Conservation (phyloP, 2,329 filamentous ascomycete genomes). For the Trichocomaceae sp. region DNA sequence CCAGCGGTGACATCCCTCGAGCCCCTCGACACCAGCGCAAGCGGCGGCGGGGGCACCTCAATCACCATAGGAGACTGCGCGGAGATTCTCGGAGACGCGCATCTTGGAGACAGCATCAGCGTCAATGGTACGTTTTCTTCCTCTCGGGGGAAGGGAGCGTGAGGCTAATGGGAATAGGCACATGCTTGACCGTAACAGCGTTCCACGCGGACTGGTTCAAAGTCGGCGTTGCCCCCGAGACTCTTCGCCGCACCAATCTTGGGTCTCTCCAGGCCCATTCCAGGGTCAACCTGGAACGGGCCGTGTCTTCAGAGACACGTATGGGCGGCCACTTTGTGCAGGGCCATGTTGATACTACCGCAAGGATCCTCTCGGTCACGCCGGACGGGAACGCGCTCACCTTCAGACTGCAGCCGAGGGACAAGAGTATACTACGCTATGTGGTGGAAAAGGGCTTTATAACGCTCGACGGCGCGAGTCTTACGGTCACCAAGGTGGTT, state of each 20-base stretch:
- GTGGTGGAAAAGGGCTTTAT: slow-evolving; percentile 96
- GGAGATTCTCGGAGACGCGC: slow-evolving; percentile 72
- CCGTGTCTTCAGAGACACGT: slow-evolving; percentile 80
- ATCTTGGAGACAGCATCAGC: slow-evolving; percentile 87
- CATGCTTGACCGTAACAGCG: slow-evolving; percentile 85
- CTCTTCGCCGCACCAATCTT: slow-evolving; percentile 91
- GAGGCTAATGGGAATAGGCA: slow-evolving; percentile 41
- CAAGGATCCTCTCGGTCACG: slow-evolving; percentile 63
- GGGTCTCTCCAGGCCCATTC: slow-evolving; percentile 61
- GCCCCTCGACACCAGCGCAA: slow-evolving; percentile 65
- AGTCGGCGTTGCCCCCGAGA: slow-evolving; percentile 91
- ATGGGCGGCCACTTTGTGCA: slow-evolving; percentile 99
- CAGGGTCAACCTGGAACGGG: slow-evolving; percentile 85
- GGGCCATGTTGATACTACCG: slow-evolving; percentile 90
- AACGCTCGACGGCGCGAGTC: slow-evolving; percentile 84
- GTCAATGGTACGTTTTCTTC: slow-evolving; percentile 64
- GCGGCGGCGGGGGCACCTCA: slow-evolving; percentile 73
- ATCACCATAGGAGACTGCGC: slow-evolving; percentile 74
- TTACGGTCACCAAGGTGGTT: slow-evolving; percentile 83
- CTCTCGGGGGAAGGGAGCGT: background rate
- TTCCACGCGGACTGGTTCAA: slow-evolving; percentile 65
- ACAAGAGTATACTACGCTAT: slow-evolving; percentile 67
- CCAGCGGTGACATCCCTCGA: slow-evolving; percentile 77
- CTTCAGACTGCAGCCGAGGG: slow-evolving; percentile 70
- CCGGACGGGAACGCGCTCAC: slow-evolving; percentile 87